A percentile compares a stretch with the other conserved stretches of the same genome.
Evolutionary conservation across 768 basidiomycete genomes (phyloP).

Genomic region (Xerocomus brunneocitrinus): DNA sequence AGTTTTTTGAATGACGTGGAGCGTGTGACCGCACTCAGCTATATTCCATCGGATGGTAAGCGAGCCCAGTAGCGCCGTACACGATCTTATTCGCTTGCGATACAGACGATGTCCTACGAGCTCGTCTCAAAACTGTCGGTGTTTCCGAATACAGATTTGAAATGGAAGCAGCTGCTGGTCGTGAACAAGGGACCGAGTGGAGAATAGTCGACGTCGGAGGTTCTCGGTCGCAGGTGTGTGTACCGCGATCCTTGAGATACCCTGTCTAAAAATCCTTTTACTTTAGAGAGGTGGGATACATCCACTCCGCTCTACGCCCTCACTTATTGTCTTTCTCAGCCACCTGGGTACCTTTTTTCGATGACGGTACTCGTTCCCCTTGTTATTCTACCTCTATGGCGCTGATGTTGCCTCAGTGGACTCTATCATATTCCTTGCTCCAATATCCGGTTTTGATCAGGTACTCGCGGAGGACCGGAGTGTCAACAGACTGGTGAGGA

Average conservation of each 20-base stretch:
- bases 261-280: slow-evolving; percentile 2
- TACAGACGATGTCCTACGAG: slow-evolving; percentile 48
- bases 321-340: slow-evolving; percentile 26
- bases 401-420: slow-evolving; percentile 22
- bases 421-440: slow-evolving; percentile 57
- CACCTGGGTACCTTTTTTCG: slow-evolving; percentile 55
- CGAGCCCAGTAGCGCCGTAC: not conserved
- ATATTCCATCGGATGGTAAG: slow-evolving; percentile 46
- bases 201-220: slow-evolving; percentile 53
- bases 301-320: not conserved
- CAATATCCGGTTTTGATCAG: slow-evolving; percentile 56
- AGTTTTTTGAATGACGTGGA: slow-evolving; percentile 51
- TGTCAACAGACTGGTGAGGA: slow-evolving; percentile 46
- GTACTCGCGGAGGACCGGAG: slow-evolving; percentile 47
- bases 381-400: not conserved
- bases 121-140: slow-evolving; percentile 60
- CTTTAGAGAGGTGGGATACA: slow-evolving; percentile 33
- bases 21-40: slow-evolving; percentile 41
- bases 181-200: slow-evolving; percentile 51
- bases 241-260: not conserved
- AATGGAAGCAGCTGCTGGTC: slow-evolving; percentile 58
- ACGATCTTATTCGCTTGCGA: slow-evolving; percentile 5
- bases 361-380: slow-evolving; percentile 35
- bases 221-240: slow-evolving; percentile 46
- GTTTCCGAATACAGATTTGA: slow-evolving; percentile 81